Conservation (phyloP, 1,284 basidiomycete species). For the Cryptococcus neoformans region DNA sequence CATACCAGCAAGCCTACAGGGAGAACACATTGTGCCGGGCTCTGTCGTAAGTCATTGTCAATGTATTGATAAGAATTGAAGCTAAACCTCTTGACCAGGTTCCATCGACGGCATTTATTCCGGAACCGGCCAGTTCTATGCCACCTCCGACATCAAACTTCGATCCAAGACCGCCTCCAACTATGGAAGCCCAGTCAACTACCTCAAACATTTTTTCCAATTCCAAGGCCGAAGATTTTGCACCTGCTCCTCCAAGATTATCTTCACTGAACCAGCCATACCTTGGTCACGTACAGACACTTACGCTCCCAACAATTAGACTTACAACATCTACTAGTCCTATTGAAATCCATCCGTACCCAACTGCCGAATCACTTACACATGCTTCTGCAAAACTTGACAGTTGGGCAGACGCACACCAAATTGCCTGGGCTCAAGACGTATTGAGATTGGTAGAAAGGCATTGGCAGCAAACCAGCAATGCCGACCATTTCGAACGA, state of each 20-base stretch:
- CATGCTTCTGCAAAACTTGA: constrained; percentile 14
- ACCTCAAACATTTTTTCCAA: not conserved
- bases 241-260: not conserved
- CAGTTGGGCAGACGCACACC: constrained; percentile 18
- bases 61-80: too few relatives aligned
- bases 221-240: not conserved
- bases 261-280: not conserved
- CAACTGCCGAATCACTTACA: constrained; percentile 13
- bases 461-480: constrained; percentile 15
- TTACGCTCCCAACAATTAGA: not conserved
- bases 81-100: too few relatives aligned
- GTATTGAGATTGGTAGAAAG: constrained; percentile 33
- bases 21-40: too few relatives aligned
- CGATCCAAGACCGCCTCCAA: too few relatives aligned
- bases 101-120: too few relatives aligned
- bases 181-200: too few relatives aligned
- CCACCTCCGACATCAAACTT: too few relatives aligned
- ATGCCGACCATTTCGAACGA: constrained; percentile 14
- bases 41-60: too few relatives aligned
- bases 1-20: not conserved
- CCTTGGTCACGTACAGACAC: not conserved
- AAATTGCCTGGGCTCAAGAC: constrained; percentile 35
- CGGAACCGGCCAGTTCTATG: too few relatives aligned
- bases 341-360: constrained; percentile 18
- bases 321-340: not conserved